Base-by-base conservation (phyloP, 257 asterid species). In the Perilla frutescens region DNA sequence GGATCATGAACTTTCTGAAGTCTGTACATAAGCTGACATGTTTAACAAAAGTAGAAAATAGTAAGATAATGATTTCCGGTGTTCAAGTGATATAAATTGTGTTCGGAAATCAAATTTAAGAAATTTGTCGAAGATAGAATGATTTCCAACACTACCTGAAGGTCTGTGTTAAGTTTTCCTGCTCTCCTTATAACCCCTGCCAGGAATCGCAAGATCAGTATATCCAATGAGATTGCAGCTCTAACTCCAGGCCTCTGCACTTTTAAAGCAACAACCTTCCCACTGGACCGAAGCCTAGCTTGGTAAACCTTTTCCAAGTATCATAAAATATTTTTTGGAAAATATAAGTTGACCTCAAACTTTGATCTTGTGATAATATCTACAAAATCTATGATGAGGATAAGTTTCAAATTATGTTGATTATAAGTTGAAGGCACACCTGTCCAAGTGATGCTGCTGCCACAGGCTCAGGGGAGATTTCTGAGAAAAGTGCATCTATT, bases 371-470 rank as follows among this genome's bases (percentile, higher is more conserved):
- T 64, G 62, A 39, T 41, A 66, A 31, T 34, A 31, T 39, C 39
- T 45, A 45, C 11, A 65, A 51, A 55, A 48, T 32, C 34, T 12
- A 72, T 32, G 44, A 68, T 43, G 51, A 74, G 81, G 32, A 41
- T 51, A 61, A 63, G 45, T 62, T 61, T 41, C 12, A 36, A 71
- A 61, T 67, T 60, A 41, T 73, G 10, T 48, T 58, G 62, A 56
- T 20, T 37, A 44, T 39, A 68, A 61, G 50, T 44, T 49, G 63
- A 51, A 43, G 62, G 66, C 66, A 63, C 71, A 88, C 98, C 96
- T 94, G 98, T 78, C 98, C 98, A 76, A 94, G 95, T 66, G 98
- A 94, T 70, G 98, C 98, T 50, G 98, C 98, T 71, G 98, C 98
- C 14, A 91, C 91, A 60, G 98, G 98, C 85, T 85, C 97, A 9